These are phyloP conservation scores for Phallus indusiatus DNA, from an alignment of 768 basidiomycete genomes.

Conservation along the genomic window DNA sequence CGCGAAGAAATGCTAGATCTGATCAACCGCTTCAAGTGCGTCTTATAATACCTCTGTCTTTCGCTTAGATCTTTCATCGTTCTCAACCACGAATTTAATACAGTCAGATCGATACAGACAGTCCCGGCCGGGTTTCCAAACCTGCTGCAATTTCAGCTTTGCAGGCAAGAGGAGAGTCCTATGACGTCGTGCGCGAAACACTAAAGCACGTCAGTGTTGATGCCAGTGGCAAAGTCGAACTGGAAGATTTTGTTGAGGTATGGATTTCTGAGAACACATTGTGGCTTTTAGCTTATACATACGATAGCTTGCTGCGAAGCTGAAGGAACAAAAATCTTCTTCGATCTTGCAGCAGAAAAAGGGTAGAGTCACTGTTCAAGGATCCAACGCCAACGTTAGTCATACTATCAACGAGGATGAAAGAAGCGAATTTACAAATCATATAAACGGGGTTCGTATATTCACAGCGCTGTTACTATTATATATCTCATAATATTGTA, in stretches of 20 bases:
- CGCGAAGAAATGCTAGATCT: constrained; percentile 93
- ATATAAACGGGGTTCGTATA: constrained; percentile 80
- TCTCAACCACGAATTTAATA: background rate
- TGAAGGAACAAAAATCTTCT: constrained; percentile 28
- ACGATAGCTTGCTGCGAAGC: constrained; percentile 69
- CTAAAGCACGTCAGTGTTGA: constrained; percentile 92
- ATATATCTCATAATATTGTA: constrained; percentile 9
- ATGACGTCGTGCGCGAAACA: constrained; percentile 82
- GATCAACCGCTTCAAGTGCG: constrained; percentile 93
- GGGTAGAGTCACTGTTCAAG: constrained; percentile 90
- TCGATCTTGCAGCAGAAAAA: constrained; percentile 50
- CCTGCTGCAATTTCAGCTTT: constrained; percentile 68
- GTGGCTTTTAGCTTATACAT: background rate
- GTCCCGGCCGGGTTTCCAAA: constrained; percentile 78
- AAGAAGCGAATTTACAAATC: constrained; percentile 90
- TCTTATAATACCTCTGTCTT: constrained; percentile 15
- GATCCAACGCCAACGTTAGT: constrained; percentile 89
- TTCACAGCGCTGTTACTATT: background rate
- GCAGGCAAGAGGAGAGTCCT: constrained; percentile 75
- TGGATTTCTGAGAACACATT: constrained; percentile 14
- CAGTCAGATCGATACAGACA: constrained; percentile 69
- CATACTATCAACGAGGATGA: constrained; percentile 99
- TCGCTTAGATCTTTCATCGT: constrained; percentile 10
- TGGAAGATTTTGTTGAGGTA: constrained; percentile 98
- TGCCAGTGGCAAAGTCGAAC: constrained; percentile 89